Percentiles rank a stretch among this genome's conserved stretches.
These are phyloP conservation scores for Pyrenula aspistea DNA, from an alignment of 495 filamentous ascomycete genomes.

Conservation along the genomic window DNA sequence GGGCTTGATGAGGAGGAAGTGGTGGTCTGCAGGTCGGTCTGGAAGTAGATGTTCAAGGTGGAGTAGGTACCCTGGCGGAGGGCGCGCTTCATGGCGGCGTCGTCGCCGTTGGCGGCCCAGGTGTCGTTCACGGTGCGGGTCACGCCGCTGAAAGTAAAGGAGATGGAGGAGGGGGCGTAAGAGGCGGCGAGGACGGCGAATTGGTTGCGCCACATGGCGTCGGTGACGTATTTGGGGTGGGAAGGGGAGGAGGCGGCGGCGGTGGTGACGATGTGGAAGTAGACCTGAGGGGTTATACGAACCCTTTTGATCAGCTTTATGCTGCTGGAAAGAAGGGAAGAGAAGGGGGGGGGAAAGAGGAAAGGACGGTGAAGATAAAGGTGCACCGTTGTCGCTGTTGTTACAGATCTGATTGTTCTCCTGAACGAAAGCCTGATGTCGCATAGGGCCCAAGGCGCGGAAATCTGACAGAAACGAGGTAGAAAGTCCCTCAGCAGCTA, in stretches of 20 bases:
- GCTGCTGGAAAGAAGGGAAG: not conserved
- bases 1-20: no score
- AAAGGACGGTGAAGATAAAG: no score
- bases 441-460: no score
- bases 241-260: not conserved
- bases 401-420: no score
- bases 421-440: no score
- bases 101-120: conserved; percentile 52
- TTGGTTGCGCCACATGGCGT: conserved; percentile 9
- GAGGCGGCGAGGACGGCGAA: conserved; percentile 28
- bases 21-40: conserved; percentile 28
- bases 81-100: conserved; percentile 48
- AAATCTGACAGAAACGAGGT: no score
- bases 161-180: conserved; percentile 28
- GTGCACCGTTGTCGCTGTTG: no score
- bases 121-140: conserved; percentile 63
- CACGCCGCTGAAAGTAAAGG: conserved; percentile 51
- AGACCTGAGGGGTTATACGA: conserved; percentile 8
- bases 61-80: conserved; percentile 41
- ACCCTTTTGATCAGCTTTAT: not conserved
- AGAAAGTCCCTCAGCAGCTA: no score
- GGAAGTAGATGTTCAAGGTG: conserved; percentile 41
- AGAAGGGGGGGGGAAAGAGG: not conserved
- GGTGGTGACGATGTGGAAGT: conserved; percentile 34
- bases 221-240: not conserved